phyloP scores from a whole-genome alignment of 768 basidiomycete genomes.

The Phaeotremella skinneri region DNA sequence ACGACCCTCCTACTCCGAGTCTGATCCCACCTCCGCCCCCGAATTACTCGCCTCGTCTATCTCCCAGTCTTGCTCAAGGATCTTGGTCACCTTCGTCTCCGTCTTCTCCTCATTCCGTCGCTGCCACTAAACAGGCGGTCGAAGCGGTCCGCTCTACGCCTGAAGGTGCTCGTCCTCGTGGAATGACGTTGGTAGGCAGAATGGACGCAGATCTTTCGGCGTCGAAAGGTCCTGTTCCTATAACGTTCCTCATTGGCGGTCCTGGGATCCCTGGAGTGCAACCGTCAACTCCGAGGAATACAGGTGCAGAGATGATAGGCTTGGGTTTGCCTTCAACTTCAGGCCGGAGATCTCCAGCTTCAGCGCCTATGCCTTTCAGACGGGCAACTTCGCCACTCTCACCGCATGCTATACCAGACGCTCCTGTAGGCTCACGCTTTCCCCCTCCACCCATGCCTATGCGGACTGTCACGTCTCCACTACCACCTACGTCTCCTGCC shows the following conservation, averaged over 20 bases:
- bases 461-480: slow-evolving; percentile 28
- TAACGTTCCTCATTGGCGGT: slow-evolving; percentile 42
- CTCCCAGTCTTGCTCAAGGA: slow-evolving; percentile 4
- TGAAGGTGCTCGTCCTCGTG: slow-evolving; percentile 26
- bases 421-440: slow-evolving; percentile 10
- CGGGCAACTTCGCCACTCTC: slow-evolving; percentile 7
- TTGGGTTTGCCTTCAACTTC: slow-evolving; percentile 22
- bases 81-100: slow-evolving; percentile 33
- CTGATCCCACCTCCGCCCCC: background rate
- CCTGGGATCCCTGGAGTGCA: slow-evolving; percentile 17
- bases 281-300: background rate
- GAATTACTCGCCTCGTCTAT: slow-evolving; percentile 3
- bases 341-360: slow-evolving; percentile 12
- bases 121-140: slow-evolving; percentile 38
- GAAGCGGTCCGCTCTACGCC: slow-evolving; percentile 29
- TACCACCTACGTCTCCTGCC: slow-evolving; percentile 5
- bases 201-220: slow-evolving; percentile 44
- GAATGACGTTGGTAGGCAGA: slow-evolving; percentile 44
- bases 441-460: slow-evolving; percentile 13
- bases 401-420: background rate
- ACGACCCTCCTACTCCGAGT: slow-evolving; percentile 1
- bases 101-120: slow-evolving; percentile 36
- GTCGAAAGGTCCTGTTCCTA: slow-evolving; percentile 47
- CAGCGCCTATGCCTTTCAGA: slow-evolving; percentile 1
- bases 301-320: slow-evolving; percentile 12